A percentile compares a stretch with the other conserved stretches of the same genome.
phyloP scores from a whole-genome alignment of 192 early-diverging fungal species.

The Mortierella antarctica region DNA sequence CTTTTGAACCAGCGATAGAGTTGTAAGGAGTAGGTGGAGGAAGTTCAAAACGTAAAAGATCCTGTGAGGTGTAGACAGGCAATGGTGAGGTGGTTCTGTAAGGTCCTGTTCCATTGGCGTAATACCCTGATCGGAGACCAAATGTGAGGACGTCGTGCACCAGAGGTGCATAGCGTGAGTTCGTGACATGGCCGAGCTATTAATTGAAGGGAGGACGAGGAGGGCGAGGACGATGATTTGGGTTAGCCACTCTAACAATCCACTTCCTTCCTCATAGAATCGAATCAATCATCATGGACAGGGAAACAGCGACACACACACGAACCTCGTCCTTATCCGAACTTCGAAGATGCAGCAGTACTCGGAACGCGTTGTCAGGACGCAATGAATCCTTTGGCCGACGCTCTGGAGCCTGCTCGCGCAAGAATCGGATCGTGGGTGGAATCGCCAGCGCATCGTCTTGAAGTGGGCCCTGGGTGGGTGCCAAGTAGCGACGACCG shows the following conservation, averaged over 20 bases:
- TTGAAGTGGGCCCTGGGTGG: background rate
- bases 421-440: background rate
- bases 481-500: conserved; percentile 19
- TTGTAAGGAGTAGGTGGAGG: no score
- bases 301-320: background rate
- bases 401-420: background rate
- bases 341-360: conserved; percentile 10
- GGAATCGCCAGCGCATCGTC: conserved; percentile 2
- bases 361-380: conserved; percentile 27
- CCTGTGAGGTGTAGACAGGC: background rate
- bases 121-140: conserved; percentile 29
- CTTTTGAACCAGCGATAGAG: background rate
- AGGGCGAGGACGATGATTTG: no score
- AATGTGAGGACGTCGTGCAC: conserved; percentile 18
- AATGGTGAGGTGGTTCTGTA: conserved; percentile 5
- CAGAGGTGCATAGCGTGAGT: conserved; percentile 23
- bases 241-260: no score
- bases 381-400: background rate
- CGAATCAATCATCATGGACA: background rate
- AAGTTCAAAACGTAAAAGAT: background rate
- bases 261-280: no score
- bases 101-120: conserved; percentile 29
- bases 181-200: conserved; percentile 32
- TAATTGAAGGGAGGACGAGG: background rate
- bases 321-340: conserved; percentile 35